Conservation (phyloP, 768 basidiomycete genomes). For the Nidularia pulvinata region DNA sequence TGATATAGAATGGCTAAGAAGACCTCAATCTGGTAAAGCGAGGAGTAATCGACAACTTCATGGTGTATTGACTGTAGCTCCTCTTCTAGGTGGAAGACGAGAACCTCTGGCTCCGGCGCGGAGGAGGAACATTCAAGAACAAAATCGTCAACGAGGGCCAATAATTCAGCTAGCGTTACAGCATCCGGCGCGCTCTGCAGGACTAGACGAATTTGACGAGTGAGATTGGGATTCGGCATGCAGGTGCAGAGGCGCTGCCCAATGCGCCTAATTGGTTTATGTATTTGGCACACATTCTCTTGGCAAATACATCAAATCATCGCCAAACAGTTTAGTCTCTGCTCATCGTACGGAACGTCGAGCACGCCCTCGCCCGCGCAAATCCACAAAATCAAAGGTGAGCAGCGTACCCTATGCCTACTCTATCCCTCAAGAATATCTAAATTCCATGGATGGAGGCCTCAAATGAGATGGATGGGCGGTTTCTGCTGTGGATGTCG, state of each 20-base stretch:
- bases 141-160: slow-evolving; percentile 53
- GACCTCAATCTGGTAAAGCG: slow-evolving; percentile 59
- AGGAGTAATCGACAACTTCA: slow-evolving; percentile 64
- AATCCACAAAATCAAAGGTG: slow-evolving; percentile 21
- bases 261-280: slow-evolving; percentile 3
- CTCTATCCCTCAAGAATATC: background rate
- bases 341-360: slow-evolving; percentile 32
- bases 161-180: slow-evolving; percentile 45
- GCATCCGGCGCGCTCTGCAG: slow-evolving; percentile 56
- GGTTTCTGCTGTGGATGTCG: slow-evolving; percentile 21
- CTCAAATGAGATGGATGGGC: slow-evolving; percentile 29
- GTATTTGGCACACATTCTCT: slow-evolving; percentile 11
- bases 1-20: slow-evolving; percentile 69
- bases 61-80: slow-evolving; percentile 65
- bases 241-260: background rate
- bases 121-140: slow-evolving; percentile 48
- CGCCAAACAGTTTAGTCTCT: slow-evolving; percentile 23
- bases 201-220: slow-evolving; percentile 55
- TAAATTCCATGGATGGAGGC: slow-evolving; percentile 3
- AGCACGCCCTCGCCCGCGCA: slow-evolving; percentile 26
- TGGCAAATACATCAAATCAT: slow-evolving; percentile 25
- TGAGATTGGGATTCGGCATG: slow-evolving; percentile 36
- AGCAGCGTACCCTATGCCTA: slow-evolving; percentile 6
- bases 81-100: slow-evolving; percentile 56
- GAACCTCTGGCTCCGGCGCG: slow-evolving; percentile 38